A percentile compares a stretch with the other conserved stretches of the same genome.
Evolutionary conservation across 805 yeast genomes (phyloP).

Genomic region (Candida berthetii): DNA sequence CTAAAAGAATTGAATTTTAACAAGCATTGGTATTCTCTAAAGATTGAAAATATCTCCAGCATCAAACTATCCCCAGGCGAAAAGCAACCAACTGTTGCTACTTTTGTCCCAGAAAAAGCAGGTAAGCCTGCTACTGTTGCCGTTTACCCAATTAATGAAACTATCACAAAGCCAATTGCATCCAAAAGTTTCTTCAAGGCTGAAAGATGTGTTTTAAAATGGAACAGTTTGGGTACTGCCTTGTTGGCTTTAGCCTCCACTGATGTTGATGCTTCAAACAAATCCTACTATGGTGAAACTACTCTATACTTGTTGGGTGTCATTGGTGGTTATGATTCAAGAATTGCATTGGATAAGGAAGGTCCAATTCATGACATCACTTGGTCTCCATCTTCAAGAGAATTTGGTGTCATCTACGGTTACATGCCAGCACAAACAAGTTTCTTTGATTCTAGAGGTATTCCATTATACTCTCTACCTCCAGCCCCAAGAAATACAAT

Average conservation of each 20-base stretch:
- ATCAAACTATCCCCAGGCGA: conserved; percentile 81
- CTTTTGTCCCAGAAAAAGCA: conserved; percentile 78
- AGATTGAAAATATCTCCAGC: conserved; percentile 46
- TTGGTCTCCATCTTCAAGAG: conserved; percentile 95
- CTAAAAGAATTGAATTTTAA: conserved; percentile 35
- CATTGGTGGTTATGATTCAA: conserved; percentile 85
- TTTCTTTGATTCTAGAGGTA: conserved; percentile 92
- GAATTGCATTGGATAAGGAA: conserved; percentile 82
- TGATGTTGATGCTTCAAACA: conserved; percentile 90
- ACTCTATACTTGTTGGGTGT: conserved; percentile 86
- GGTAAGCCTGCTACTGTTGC: conserved; percentile 89
- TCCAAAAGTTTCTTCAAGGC: conserved; percentile 92
- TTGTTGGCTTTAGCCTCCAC: conserved; percentile 89
- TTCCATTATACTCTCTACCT: conserved; percentile 75
- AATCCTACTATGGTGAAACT: conserved; percentile 95
- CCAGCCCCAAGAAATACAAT: conserved; percentile 87
- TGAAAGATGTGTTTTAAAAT: conserved; percentile 83
- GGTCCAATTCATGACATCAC: conserved; percentile 97
- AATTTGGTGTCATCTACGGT: conserved; percentile 96
- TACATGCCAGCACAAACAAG: conserved; percentile 96
- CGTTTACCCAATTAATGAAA: conserved; percentile 60
- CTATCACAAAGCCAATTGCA: conserved; percentile 60
- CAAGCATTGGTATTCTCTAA: conserved; percentile 55
- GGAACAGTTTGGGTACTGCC: conserved; percentile 96
- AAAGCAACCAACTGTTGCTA: conserved; percentile 75